Percentiles rank a stretch among this genome's conserved stretches.
phyloP scores from a whole-genome alignment of 2,329 filamentous ascomycete genomes.

The Calycina marina region DNA sequence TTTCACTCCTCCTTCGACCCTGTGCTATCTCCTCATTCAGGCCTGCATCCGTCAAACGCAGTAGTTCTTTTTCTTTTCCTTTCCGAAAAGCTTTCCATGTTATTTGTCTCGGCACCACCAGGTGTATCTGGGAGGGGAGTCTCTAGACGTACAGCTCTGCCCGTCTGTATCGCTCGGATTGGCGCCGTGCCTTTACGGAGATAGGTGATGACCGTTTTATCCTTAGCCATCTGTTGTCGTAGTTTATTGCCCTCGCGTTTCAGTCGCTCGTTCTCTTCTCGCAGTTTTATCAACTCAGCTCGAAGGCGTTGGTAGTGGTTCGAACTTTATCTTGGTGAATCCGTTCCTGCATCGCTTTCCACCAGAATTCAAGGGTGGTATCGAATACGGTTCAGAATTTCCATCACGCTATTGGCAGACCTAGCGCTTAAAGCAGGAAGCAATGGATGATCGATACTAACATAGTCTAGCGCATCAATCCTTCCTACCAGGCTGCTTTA shows the following conservation, averaged over 20 bases:
- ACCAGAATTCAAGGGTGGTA: constrained; percentile 4
- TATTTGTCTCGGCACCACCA: constrained; percentile 3
- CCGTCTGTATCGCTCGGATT: constrained; percentile 4
- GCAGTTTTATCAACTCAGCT: constrained; percentile 5
- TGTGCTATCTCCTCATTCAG: constrained; percentile 5
- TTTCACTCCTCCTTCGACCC: constrained; percentile 1
- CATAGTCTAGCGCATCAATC: constrained; percentile 5
- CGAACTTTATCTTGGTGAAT: constrained; percentile 4
- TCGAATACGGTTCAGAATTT: constrained; percentile 4
- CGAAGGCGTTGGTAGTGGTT: constrained; percentile 4
- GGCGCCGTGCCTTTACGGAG: constrained; percentile 4
- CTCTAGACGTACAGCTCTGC: constrained; percentile 1
- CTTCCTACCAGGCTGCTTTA: constrained; percentile 4
- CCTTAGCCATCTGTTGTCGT: constrained; percentile 5
- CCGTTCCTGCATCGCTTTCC: constrained; percentile 4
- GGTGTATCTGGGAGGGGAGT: not conserved
- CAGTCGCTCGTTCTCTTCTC: constrained; percentile 5
- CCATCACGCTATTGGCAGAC: constrained; percentile 5
- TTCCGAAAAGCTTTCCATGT: constrained; percentile 5
- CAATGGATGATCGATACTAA: constrained; percentile 5
- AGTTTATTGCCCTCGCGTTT: constrained; percentile 4
- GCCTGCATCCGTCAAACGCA: constrained; percentile 3
- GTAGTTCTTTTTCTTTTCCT: constrained; percentile 5
- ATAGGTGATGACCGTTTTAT: constrained; percentile 3
- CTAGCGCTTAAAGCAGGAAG: constrained; percentile 2